Evolutionary conservation across 129 eudicot genomes (phyloP).

Genomic region (Pittosporum tobira): DNA sequence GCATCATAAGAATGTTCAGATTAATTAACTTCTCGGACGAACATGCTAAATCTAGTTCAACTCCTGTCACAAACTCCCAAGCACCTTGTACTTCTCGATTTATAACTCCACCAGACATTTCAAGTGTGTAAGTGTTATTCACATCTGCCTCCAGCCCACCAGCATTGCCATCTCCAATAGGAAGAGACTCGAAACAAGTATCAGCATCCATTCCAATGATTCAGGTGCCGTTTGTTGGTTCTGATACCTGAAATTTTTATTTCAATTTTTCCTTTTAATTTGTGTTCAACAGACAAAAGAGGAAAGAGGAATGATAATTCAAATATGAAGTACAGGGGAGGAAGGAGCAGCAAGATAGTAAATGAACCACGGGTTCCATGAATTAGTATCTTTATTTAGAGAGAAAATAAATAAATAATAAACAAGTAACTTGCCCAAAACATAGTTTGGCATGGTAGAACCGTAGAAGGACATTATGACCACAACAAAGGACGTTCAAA

Average conservation of each 20-base stretch:
- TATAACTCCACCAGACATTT: conserved; percentile 44
- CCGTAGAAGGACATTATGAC: not conserved
- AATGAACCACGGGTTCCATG: not conserved
- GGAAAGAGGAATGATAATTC: no score
- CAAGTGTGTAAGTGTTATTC: conserved; percentile 31
- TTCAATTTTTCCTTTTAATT: no score
- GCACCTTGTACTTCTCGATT: conserved; percentile 40
- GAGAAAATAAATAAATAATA: no score
- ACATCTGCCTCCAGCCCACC: conserved; percentile 43
- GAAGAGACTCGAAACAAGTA: conserved; percentile 28
- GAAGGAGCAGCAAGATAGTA: no score
- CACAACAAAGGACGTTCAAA: not conserved
- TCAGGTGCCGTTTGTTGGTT: conserved; percentile 11
- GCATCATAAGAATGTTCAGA: conserved; percentile 62
- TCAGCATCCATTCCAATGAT: conserved; percentile 47
- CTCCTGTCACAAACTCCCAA: conserved; percentile 44
- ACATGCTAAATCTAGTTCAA: conserved; percentile 62
- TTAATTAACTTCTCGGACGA: conserved; percentile 56
- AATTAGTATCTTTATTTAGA: no score
- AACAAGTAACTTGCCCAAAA: no score
- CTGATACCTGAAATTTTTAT: conserved; percentile 28
- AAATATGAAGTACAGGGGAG: no score
- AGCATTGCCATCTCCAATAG: conserved; percentile 38
- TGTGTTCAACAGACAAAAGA: no score
- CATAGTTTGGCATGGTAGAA: no score